phyloP scores from a whole-genome alignment of 129 eudicot species.

The Flaveria sonorensis region DNA sequence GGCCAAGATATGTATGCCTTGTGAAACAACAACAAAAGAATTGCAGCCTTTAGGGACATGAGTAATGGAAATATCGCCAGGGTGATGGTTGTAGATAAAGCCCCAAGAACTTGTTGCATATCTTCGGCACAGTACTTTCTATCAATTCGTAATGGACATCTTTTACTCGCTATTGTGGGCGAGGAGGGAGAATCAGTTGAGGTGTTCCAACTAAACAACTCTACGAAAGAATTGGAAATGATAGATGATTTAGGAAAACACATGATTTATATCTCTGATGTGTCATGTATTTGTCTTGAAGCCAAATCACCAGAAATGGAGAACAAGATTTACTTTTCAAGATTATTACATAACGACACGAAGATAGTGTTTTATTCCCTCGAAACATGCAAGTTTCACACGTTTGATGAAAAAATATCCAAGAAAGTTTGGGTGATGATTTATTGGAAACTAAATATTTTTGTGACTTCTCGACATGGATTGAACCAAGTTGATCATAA shows the following conservation, averaged over 20 bases:
- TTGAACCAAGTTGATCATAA: constrained; percentile 1
- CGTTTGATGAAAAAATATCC: not conserved
- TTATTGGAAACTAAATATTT: not conserved
- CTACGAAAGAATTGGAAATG: not conserved
- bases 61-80: not conserved
- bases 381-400: constrained; percentile 7
- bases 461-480: not conserved
- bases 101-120: not conserved
- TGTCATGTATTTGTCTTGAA: not conserved
- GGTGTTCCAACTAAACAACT: not conserved
- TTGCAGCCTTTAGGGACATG: not conserved
- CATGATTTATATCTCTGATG: not conserved
- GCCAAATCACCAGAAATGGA: not conserved
- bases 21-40: not conserved
- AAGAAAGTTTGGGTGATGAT: not conserved
- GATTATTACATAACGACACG: not conserved
- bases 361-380: not conserved
- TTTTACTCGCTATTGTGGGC: not conserved
- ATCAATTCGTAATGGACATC: not conserved
- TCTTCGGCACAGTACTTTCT: not conserved
- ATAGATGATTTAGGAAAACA: not conserved
- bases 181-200: not conserved
- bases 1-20: not conserved
- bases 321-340: constrained; percentile 8
- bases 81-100: not conserved